phyloP scores from a whole-genome alignment of 805 yeast species.

The Monosporozyma unispora region DNA sequence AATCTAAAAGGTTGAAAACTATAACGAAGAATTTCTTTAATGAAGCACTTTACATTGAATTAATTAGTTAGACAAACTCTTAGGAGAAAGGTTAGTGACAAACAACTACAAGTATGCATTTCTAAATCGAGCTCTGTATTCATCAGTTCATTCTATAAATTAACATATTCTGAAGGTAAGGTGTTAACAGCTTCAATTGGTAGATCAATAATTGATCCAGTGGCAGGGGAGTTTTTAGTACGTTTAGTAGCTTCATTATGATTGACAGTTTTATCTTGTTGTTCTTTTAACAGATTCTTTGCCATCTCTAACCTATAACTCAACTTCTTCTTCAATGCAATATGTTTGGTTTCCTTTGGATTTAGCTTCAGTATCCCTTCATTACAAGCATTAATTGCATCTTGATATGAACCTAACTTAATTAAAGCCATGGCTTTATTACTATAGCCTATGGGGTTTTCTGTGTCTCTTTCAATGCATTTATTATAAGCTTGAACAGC shows the following conservation, averaged over 20 bases:
- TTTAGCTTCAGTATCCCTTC: constrained; percentile 34
- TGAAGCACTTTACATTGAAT: too few relatives aligned
- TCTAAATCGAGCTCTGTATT: background rate
- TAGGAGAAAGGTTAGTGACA: too few relatives aligned
- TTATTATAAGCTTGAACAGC: constrained; percentile 49
- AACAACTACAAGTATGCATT: too few relatives aligned
- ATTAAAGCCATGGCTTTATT: constrained; percentile 61
- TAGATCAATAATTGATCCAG: constrained; percentile 10
- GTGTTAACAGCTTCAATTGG: constrained; percentile 36
- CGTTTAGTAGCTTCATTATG: too few relatives aligned
- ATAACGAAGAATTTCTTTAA: too few relatives aligned
- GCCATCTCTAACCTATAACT: constrained; percentile 44
- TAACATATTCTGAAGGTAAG: constrained; percentile 34
- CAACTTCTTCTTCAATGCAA: constrained; percentile 37
- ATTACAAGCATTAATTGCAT: constrained; percentile 43
- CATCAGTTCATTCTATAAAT: background rate
- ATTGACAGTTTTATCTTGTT: background rate
- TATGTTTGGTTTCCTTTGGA: constrained; percentile 15
- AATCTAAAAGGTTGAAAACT: too few relatives aligned
- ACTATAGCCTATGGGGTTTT: constrained; percentile 50
- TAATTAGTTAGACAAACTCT: too few relatives aligned
- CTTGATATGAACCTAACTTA: constrained; percentile 39
- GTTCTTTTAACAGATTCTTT: constrained; percentile 9
- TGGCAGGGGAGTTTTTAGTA: background rate
- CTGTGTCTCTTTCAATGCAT: constrained; percentile 43